Evolutionary conservation across 306 rosid species (phyloP).

Genomic region (Citrullus amarus): DNA sequence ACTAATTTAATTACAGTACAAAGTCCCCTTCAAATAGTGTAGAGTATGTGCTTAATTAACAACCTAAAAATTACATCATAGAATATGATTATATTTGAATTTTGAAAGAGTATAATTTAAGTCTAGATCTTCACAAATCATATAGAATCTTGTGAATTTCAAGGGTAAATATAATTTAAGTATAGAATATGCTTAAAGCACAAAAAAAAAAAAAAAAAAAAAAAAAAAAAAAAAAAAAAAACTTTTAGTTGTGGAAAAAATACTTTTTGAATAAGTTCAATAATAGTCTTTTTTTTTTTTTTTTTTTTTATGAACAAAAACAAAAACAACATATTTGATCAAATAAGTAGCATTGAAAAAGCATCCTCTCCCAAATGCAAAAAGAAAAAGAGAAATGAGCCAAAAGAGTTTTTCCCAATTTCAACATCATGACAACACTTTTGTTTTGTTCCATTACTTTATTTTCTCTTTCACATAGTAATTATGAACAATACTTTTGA

Average conservation of each 20-base stretch:
- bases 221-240: no score
- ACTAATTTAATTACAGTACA: no score
- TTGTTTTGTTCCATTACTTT: background rate
- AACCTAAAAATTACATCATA: no score
- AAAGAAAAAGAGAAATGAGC: background rate
- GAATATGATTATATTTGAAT: no score
- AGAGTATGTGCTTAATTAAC: background rate
- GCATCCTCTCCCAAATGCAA: background rate
- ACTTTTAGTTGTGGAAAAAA: no score
- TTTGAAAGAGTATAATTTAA: background rate
- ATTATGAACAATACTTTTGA: background rate
- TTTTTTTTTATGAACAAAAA: background rate
- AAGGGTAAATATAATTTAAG: background rate
- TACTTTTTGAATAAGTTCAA: background rate
- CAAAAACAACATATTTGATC: background rate
- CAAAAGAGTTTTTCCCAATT: background rate
- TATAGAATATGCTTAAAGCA: no score
- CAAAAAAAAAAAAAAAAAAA: no score
- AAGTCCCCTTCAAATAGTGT: no score
- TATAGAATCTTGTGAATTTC: background rate
- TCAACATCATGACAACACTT: background rate
- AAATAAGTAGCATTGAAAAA: background rate
- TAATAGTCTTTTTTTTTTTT: no score
- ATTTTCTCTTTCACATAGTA: background rate
- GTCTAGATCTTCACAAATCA: background rate